Evolutionary conservation across 768 basidiomycete species (phyloP), one percentile per base, ranked within the genome.

Genomic region (Sporobolomyces pararoseus): DNA sequence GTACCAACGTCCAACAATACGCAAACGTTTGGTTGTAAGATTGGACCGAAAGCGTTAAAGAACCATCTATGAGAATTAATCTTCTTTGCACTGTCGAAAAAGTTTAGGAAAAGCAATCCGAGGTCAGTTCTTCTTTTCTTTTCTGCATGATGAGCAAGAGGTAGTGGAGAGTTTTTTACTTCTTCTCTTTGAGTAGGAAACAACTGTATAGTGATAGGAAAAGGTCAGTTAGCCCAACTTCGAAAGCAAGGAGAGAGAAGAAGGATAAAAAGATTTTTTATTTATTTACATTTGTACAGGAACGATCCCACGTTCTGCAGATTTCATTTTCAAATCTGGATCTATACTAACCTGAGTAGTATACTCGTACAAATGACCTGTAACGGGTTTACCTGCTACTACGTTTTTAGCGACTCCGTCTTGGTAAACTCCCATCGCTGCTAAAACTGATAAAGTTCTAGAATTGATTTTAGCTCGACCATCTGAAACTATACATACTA

Each of bases 1-100:
- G 95, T 98, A 2, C 95, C 95, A 21, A 97, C 95, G 73, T 98
- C 95, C 57, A 98, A 82, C 34, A 98, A 83, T 27, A 96, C 86
- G 63, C 63, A 68, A 19, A 73, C 76, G 65, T 75, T 76, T 16
- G 75, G 77, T 51, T 74, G 89, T 34, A 97, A 80, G 78, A 94
- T 82, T 0, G 87, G 84, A 0, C 85, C 89, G 78, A 95, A 93
- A 0, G 91, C 94, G 78, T 96, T 97, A 80, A 98, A 96, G 80
- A 94, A 95, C 94, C 94, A 97, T 55, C 94, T 83, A 76, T 96
- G 93, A 14, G 44, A 49, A 47, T 61, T 61, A 46, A 61, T 61
- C 59, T 61, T 61, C 59, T 61, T 93, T 78, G 91, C 88, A 78
- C 95, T 95, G 82, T 86, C 7, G 29, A 19, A 34, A 10, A 54